Base-by-base conservation (phyloP, 169 alveolate genomes). In the Sarcocystis neurona region DNA sequence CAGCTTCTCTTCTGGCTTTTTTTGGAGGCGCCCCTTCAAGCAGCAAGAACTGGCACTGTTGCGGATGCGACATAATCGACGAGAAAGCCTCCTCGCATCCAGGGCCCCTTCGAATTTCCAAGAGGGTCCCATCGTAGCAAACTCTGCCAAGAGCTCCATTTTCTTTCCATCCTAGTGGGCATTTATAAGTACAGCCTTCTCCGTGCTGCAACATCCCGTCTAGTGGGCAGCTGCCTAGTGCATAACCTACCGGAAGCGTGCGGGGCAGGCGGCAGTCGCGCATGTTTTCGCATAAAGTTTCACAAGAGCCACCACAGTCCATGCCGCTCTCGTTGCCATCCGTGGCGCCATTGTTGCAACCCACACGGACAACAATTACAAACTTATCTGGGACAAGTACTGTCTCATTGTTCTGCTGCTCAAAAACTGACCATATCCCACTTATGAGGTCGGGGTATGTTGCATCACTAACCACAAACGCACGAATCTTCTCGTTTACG, bases 121-220 rank as follows among this genome's bases (percentile, higher is more conserved):
- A 23, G n/a, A 72, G 39, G 8, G 82, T 72, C 46, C 82, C 82
- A 32, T 72, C 82, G 82, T 72, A 72, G 82, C 82, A 72, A 43
- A 72, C 32, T n/a, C 82, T 47, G 34, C 82, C 82, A 3, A 72
- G 27, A 1, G 58, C 82, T n/a, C 82, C 82, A n/a, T 39, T 39
- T 32, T 72, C 82, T 43, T 39, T 1, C 82, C 82, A 72, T 30
- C 82, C 82, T 56, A 72, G 82, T 56, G 82, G 82, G 56, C 82
- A 72, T 18, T 72, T 72, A 32, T 72, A 72, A 30, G 82, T 41
- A 23, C 82, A 72, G 6, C 56, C 82, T 37, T 72, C 18, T 6
- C 82, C 82, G 82, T 72, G 82, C 12, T 12, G 10, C 39, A 72
- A 53, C 10, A 2, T 6, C 37, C 58, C 82, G 56, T 72, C 56